Evolutionary conservation across 108 stramenopile genomes (phyloP).

Genomic region (Cylindrotheca closterium): DNA sequence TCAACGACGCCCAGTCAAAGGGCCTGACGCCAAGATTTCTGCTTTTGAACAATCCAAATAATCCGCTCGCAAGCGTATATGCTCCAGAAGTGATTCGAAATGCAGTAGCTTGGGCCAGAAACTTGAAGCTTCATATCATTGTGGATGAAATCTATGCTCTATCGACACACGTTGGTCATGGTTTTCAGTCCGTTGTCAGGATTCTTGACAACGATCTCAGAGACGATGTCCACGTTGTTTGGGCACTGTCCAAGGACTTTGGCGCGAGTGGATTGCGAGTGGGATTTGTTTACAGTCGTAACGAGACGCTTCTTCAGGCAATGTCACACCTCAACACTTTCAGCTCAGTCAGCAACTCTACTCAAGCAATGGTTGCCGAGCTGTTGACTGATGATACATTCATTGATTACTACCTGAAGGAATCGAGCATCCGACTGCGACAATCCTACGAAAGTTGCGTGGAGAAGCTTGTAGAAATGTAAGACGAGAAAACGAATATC

Average conservation of each 20-base stretch:
- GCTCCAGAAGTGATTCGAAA: conserved; percentile 44
- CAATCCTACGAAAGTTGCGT: conserved; percentile 62
- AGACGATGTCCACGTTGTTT: conserved; percentile 83
- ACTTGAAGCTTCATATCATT: conserved; percentile 71
- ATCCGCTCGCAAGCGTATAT: conserved; percentile 88
- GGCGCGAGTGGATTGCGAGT: conserved; percentile 85
- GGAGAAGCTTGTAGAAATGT: conserved; percentile 70
- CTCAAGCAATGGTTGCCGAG: conserved; percentile 80
- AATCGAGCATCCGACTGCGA: conserved; percentile 46
- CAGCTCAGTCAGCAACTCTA: conserved; percentile 70
- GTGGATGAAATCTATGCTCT: conserved; percentile 91
- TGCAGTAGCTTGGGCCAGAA: conserved; percentile 69
- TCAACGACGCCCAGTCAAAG: conserved; percentile 36
- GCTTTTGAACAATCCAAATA: conserved; percentile 89
- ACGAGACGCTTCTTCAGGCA: conserved; percentile 36
- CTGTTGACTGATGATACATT: conserved; percentile 79
- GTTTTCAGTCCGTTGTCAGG: conserved; percentile 66
- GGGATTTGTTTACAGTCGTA: conserved; percentile 85
- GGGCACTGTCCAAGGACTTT: conserved; percentile 93
- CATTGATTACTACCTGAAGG: conserved; percentile 69
- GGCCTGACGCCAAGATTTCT: conserved; percentile 72
- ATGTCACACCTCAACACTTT: conserved; percentile 79
- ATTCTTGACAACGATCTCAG: conserved; percentile 70
- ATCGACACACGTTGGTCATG: conserved; percentile 24
- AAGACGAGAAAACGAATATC: neutral